Evolutionary conservation across 2,329 filamentous ascomycete genomes (phyloP).

Genomic region (Botrytis squamosa): DNA sequence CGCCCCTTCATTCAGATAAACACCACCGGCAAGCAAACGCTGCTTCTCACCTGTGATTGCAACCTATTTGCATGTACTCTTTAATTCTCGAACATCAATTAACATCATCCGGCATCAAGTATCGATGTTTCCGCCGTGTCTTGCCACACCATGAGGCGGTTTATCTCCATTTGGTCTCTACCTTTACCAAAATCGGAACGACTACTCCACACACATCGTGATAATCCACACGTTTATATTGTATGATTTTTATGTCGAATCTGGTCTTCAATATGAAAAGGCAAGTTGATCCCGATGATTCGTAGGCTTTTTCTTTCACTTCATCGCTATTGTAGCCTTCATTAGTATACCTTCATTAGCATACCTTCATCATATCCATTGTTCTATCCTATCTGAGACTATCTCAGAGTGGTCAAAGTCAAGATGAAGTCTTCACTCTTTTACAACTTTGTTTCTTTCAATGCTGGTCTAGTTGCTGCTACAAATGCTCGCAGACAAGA

Average conservation of each 20-base stretch:
- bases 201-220: conserved; percentile 7
- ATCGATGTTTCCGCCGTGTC: not conserved
- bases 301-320: not conserved
- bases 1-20: not conserved
- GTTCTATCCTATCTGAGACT: not conserved
- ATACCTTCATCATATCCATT: not conserved
- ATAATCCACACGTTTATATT: not conserved
- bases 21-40: not conserved
- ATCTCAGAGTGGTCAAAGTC: not conserved
- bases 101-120: too few relatives aligned
- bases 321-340: not conserved
- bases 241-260: not conserved
- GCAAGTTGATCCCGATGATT: not conserved
- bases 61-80: not conserved
- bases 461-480: not conserved
- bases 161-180: not conserved
- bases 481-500: not conserved
- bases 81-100: not conserved
- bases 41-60: not conserved
- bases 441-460: not conserved
- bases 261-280: not conserved
- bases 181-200: not conserved
- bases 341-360: not conserved
- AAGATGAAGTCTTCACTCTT: conserved; percentile 10
- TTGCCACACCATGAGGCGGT: not conserved